phyloP scores from a whole-genome alignment of 148 eudicot genomes.

The Heliamphora exappendiculata region DNA sequence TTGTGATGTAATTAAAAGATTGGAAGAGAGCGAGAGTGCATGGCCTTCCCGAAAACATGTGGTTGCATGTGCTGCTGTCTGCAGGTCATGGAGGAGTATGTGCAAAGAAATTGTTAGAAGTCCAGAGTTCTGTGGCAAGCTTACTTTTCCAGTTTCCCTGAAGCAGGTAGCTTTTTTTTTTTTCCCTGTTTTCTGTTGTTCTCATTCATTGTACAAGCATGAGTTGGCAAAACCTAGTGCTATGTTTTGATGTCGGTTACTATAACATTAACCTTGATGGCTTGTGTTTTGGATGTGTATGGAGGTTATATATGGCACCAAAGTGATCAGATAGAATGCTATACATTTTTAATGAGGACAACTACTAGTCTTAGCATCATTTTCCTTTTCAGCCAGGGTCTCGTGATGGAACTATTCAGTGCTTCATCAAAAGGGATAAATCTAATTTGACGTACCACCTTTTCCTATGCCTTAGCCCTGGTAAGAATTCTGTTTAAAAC shows the following conservation, averaged over 20 bases:
- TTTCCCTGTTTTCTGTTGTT: neutral
- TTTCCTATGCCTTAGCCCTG: conserved; percentile 49
- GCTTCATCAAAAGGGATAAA: conserved; percentile 55
- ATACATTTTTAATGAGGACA: neutral
- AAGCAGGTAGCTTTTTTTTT: conserved; percentile 34
- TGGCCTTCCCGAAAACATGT: conserved; percentile 58
- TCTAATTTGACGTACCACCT: conserved; percentile 55
- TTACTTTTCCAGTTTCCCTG: conserved; percentile 56
- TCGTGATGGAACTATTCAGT: conserved; percentile 52
- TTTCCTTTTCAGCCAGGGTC: conserved; percentile 43
- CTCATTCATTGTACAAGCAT: neutral
- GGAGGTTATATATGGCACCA: neutral
- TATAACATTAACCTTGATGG: neutral
- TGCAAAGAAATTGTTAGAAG: conserved; percentile 49
- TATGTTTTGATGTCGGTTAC: neutral
- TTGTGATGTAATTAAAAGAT: conserved; percentile 43
- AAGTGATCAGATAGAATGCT: neutral
- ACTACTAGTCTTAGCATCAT: neutral
- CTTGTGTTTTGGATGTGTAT: neutral
- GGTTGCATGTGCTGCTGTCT: conserved; percentile 55
- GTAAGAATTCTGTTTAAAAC: conserved; percentile 21
- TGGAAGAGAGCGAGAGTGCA: conserved; percentile 58
- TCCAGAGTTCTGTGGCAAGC: conserved; percentile 47
- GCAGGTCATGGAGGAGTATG: conserved; percentile 59
- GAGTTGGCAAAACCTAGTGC: neutral